Base-by-base conservation (phyloP, 208 protist species). In the Lotmaria passim region DNA sequence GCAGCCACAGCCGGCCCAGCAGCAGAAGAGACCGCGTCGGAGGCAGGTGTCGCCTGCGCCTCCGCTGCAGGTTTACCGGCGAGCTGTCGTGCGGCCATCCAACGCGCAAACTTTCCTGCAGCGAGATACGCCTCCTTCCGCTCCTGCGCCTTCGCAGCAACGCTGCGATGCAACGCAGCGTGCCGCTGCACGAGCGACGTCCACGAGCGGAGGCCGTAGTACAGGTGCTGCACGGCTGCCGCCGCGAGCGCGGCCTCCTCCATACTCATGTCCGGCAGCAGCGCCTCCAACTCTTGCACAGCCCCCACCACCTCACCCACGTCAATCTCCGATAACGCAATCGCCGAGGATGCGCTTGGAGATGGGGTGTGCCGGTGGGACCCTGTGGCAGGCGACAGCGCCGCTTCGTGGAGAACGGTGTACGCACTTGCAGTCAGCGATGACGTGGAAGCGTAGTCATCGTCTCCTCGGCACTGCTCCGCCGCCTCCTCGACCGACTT, bases 191-290 rank as follows among this genome's bases (percentile, higher is more conserved):
- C 11, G 24, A 77, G 33, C 17, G 56, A 21, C 8, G 23, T 30
- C 63, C 44, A 65, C 7, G 71, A 70, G 23, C 63, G 47, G 0
- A 79, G 62, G 14, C 73, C 73, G 55, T 61, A 70, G 17, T 28
- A 17, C 0, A 72, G 62, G 11, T 79, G 71, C 52, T 72, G 58
- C 26, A 52, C 63, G 8, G 67, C 67, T 10, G 73, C 78, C 6
- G 59, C 46, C 10, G 72, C 78, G 51, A 83, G 33, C 10, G 69
- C 64, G 0, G 64, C 73, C 58, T 79, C 78, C 63, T 78, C 78
- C 39, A 55, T 55, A 23, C 51, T 61, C 71, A 77, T 77, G 33
- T n/a, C 24, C 17, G 71, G 63, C 30, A 77, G 63, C 31, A 56
- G 71, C 28, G 52, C 30, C 21, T 73, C 64, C 12, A 71, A 53